Evolutionary conservation across 495 filamentous ascomycete genomes (phyloP).

Genomic region (Viridothelium virens): DNA sequence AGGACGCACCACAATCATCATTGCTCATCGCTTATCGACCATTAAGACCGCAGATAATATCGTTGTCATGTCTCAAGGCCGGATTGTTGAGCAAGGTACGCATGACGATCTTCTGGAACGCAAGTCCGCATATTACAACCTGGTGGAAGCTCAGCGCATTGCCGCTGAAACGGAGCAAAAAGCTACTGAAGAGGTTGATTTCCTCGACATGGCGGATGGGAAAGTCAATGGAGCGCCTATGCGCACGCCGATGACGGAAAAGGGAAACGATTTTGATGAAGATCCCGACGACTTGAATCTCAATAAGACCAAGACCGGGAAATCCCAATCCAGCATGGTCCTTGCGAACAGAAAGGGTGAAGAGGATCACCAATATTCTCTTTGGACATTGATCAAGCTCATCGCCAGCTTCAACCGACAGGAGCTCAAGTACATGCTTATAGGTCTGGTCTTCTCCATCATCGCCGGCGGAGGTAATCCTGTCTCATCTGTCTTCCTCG

Average conservation of each 20-base stretch:
- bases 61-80: slow-evolving; percentile 77
- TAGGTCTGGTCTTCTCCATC: slow-evolving; percentile 68
- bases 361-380: slow-evolving; percentile 48
- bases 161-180: slow-evolving; percentile 45
- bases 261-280: slow-evolving; percentile 22
- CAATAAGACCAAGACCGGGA: slow-evolving; percentile 55
- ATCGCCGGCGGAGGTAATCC: slow-evolving; percentile 82
- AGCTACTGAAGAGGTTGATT: slow-evolving; percentile 43
- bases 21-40: slow-evolving; percentile 89
- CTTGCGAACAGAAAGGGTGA: slow-evolving; percentile 49
- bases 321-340: slow-evolving; percentile 62
- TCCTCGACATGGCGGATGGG: slow-evolving; percentile 35
- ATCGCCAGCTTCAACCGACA: slow-evolving; percentile 73
- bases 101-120: slow-evolving; percentile 61
- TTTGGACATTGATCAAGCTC: slow-evolving; percentile 80
- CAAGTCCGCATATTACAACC: slow-evolving; percentile 58
- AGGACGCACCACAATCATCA: slow-evolving; percentile 93
- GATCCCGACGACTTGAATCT: slow-evolving; percentile 57
- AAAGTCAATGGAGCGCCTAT: slow-evolving; percentile 15
- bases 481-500: slow-evolving; percentile 81
- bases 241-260: slow-evolving; percentile 20
- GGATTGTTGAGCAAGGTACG: slow-evolving; percentile 82
- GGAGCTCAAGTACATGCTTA: slow-evolving; percentile 64
- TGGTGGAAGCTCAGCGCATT: slow-evolving; percentile 76
- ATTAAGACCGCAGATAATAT: slow-evolving; percentile 94